phyloP scores from a whole-genome alignment of 176 grass and related monocot genomes.

The Bolboschoenus planiculmis region DNA sequence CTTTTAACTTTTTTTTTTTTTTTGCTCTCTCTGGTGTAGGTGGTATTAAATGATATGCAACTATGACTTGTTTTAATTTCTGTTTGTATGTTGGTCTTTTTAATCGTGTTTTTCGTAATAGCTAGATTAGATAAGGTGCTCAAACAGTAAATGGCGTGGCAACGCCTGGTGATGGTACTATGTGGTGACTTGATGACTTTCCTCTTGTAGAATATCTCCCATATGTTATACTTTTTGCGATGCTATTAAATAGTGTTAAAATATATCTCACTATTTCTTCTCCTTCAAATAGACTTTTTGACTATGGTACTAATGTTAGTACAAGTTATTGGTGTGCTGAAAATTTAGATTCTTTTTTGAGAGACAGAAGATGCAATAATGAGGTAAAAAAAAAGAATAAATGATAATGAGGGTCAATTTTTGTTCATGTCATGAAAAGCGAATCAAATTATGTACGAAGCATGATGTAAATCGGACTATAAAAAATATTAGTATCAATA shows the following conservation, averaged over 20 bases:
- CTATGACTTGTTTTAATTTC: not conserved
- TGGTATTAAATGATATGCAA: not conserved
- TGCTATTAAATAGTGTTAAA: not conserved
- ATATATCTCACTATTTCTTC: too few species aligned
- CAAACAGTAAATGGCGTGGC: conserved; percentile 4
- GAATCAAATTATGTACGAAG: too few species aligned
- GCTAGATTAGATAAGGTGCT: not conserved
- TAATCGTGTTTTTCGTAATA: not conserved
- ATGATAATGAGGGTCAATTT: too few species aligned
- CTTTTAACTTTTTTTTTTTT: not conserved
- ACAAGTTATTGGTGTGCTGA: too few species aligned
- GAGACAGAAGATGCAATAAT: too few species aligned
- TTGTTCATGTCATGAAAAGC: too few species aligned
- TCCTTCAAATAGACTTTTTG: too few species aligned
- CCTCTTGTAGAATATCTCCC: not conserved
- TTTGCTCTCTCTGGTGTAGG: not conserved
- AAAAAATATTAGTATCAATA: too few species aligned
- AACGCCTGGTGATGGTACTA: not conserved
- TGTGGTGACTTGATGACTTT: not conserved
- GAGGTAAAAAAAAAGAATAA: too few species aligned
- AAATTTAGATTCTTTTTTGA: too few species aligned
- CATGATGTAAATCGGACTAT: too few species aligned
- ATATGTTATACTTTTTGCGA: not conserved
- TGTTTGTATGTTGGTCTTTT: not conserved
- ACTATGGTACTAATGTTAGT: too few species aligned